Percentiles rank a stretch among this genome's conserved stretches.
Conservation (phyloP, 129 eudicot genomes). For the Deinandra increscens region DNA sequence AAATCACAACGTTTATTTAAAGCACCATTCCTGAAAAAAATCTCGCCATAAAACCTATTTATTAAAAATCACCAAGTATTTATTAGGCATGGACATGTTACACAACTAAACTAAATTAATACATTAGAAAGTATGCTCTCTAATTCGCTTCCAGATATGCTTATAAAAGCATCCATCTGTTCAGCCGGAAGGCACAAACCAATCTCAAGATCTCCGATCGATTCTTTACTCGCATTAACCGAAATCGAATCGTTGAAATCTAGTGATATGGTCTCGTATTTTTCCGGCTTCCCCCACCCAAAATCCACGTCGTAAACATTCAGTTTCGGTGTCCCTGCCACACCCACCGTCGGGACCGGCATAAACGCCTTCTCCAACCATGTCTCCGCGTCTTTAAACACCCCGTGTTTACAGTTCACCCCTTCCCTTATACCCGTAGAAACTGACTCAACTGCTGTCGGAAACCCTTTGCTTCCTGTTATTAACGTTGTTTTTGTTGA, state of each 20-base stretch:
- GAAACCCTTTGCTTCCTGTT: conserved; percentile 32
- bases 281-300: conserved; percentile 49
- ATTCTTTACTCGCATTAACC: conserved; percentile 29
- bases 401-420: conserved; percentile 10
- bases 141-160: not conserved
- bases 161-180: conserved; percentile 38
- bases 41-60: too few species aligned
- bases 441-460: conserved; percentile 14
- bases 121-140: conserved; percentile 1
- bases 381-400: conserved; percentile 22
- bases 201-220: conserved; percentile 38
- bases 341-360: not conserved
- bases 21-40: too few species aligned
- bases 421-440: conserved; percentile 10
- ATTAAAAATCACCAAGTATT: too few species aligned
- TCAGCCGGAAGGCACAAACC: conserved; percentile 35
- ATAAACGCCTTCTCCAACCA: not conserved
- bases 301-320: conserved; percentile 43
- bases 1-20: too few species aligned
- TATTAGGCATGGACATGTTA: too few species aligned
- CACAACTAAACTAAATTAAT: too few species aligned
- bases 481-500: not conserved
- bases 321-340: conserved; percentile 47
- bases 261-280: conserved; percentile 40
- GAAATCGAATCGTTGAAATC: conserved; percentile 38